A percentile compares a stretch with the other conserved stretches of the same genome.
Conservation (phyloP, 1,139 yeast genomes). For the Geotrichum candidum region DNA sequence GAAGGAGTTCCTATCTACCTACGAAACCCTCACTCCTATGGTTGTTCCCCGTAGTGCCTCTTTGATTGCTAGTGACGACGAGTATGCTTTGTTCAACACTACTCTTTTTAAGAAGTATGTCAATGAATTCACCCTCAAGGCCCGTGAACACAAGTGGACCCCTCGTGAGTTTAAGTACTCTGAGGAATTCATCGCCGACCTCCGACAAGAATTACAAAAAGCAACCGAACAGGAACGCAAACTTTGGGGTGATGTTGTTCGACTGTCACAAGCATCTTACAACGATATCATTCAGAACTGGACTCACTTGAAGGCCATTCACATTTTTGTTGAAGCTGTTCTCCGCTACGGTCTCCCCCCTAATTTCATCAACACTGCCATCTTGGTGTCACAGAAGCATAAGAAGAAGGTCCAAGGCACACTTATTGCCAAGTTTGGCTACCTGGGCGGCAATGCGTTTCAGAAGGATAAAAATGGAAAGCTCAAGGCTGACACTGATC, state of each 20-base stretch:
- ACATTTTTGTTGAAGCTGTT: constrained; percentile 62
- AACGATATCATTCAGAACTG: constrained; percentile 77
- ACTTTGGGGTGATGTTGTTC: constrained; percentile 68
- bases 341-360: constrained; percentile 96
- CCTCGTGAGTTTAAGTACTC: constrained; percentile 91
- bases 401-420: constrained; percentile 59
- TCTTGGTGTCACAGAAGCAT: constrained; percentile 35
- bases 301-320: constrained; percentile 75
- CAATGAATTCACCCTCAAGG: constrained; percentile 58
- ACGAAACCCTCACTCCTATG: constrained; percentile 72
- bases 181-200: constrained; percentile 63
- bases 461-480: constrained; percentile 57
- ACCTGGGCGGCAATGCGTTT: constrained; percentile 86
- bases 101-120: constrained; percentile 79
- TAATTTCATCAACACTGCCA: constrained; percentile 63
- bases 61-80: constrained; percentile 63
- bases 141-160: constrained; percentile 83
- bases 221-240: constrained; percentile 71
- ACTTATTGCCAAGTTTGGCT: constrained; percentile 70
- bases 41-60: constrained; percentile 90
- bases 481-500: constrained; percentile 50
- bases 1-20: constrained; percentile 55
- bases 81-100: constrained; percentile 66
- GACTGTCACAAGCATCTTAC: constrained; percentile 82
- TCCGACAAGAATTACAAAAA: constrained; percentile 71